These are phyloP conservation scores for Alternaria triticina DNA, from an alignment of 2,329 filamentous ascomycete species.

Conservation along the genomic window DNA sequence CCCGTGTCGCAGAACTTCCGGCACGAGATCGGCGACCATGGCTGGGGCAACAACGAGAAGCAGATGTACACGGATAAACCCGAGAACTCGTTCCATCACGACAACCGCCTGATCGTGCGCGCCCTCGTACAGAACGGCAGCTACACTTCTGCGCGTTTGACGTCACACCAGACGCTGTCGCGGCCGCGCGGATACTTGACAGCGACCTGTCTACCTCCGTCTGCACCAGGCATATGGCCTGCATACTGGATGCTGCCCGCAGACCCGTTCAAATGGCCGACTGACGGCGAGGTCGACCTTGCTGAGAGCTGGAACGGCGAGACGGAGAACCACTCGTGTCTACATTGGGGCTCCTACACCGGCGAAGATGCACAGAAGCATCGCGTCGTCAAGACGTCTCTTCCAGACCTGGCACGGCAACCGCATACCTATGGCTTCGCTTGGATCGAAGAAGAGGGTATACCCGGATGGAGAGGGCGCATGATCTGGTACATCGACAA, in stretches of 20 bases:
- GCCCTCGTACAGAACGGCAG: constrained; percentile 54
- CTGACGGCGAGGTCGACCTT: constrained; percentile 66
- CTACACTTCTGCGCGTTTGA: constrained; percentile 64
- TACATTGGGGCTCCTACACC: constrained; percentile 65
- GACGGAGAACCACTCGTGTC: constrained; percentile 61
- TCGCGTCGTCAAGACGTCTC: constrained; percentile 59
- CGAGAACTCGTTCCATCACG: constrained; percentile 61
- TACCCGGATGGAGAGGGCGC: constrained; percentile 52
- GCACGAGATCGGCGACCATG: constrained; percentile 63
- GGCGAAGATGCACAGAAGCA: constrained; percentile 64
- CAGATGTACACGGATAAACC: constrained; percentile 62
- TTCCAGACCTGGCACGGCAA: constrained; percentile 56
- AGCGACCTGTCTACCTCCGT: constrained; percentile 60
- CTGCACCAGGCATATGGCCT: constrained; percentile 65
- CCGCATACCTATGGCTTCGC: constrained; percentile 63
- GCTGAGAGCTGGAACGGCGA: constrained; percentile 68
- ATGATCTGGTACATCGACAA: constrained; percentile 68
- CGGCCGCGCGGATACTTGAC: constrained; percentile 61
- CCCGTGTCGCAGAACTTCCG: constrained; percentile 61
- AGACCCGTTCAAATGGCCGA: constrained; percentile 65
- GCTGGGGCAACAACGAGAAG: constrained; percentile 68
- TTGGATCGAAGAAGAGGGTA: constrained; percentile 59
- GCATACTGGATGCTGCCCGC: constrained; percentile 67
- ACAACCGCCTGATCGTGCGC: constrained; percentile 60
- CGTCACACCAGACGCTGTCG: constrained; percentile 59